phyloP scores from a whole-genome alignment of 495 filamentous ascomycete species.

The Copromyces sp. region DNA sequence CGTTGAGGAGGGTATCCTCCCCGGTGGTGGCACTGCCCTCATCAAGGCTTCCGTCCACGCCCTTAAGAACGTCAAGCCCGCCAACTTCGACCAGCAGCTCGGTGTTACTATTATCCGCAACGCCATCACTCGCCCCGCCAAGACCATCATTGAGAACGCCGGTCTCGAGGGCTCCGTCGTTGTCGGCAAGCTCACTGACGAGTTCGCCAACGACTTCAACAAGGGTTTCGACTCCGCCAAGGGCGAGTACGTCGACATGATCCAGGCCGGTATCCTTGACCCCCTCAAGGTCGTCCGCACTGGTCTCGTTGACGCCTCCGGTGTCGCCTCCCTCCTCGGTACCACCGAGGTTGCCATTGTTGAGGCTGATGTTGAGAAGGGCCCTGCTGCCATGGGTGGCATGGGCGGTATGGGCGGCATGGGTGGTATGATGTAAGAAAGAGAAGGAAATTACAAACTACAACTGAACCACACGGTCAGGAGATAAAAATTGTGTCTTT shows the following conservation, averaged over 20 bases:
- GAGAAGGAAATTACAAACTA: slow-evolving; percentile 5
- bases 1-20: slow-evolving; percentile 97
- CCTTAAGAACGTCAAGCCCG: slow-evolving; percentile 65
- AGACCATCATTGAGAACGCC: slow-evolving; percentile 95
- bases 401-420: slow-evolving; percentile 53
- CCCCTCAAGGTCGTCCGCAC: slow-evolving; percentile 99
- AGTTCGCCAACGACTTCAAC: slow-evolving; percentile 90
- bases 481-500: neutral
- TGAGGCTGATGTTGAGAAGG: slow-evolving; percentile 91
- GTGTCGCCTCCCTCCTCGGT: slow-evolving; percentile 92
- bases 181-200: slow-evolving; percentile 95
- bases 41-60: slow-evolving; percentile 94
- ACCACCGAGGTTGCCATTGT: slow-evolving; percentile 97
- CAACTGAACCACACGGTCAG: neutral
- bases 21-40: slow-evolving; percentile 94
- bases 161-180: slow-evolving; percentile 92
- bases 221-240: slow-evolving; percentile 92
- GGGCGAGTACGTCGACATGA: slow-evolving; percentile 98
- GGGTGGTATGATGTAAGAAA: slow-evolving; percentile 45
- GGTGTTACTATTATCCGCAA: slow-evolving; percentile 96
- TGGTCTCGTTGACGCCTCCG: slow-evolving; percentile 84
- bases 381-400: slow-evolving; percentile 50
- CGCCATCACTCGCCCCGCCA: slow-evolving; percentile 88
- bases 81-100: slow-evolving; percentile 98
- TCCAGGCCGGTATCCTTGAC: slow-evolving; percentile 89